phyloP scores from a whole-genome alignment of 2,329 filamentous ascomycete genomes.

The Aspergillus quadricinctus region DNA sequence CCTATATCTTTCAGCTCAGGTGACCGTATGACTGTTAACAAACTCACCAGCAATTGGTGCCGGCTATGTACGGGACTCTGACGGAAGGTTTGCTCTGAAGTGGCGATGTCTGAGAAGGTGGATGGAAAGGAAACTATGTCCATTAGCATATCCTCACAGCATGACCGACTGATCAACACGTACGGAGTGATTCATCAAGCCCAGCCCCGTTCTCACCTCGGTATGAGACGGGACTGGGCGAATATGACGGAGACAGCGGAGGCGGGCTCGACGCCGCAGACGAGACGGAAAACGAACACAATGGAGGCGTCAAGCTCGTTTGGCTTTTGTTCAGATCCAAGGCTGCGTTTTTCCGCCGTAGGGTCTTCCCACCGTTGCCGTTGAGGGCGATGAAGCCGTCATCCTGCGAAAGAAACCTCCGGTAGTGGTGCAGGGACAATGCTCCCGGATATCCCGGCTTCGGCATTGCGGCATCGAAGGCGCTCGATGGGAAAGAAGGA shows the following conservation, averaged over 20 bases:
- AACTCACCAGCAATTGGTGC: conserved; percentile 15
- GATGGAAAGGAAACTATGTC: conserved; percentile 10
- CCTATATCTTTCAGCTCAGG: conserved; percentile 14
- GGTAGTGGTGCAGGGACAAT: conserved; percentile 34
- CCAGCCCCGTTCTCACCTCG: conserved; percentile 28
- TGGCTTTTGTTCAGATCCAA: conserved; percentile 27
- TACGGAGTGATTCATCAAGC: conserved; percentile 19
- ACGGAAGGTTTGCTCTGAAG: neutral
- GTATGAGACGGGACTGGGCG: conserved; percentile 27
- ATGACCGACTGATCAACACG: conserved; percentile 4
- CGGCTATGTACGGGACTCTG: conserved; percentile 6
- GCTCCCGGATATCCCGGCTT: conserved; percentile 15
- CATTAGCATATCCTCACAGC: neutral
- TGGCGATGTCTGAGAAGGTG: conserved; percentile 3
- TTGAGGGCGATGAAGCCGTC: conserved; percentile 22
- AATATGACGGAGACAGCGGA: conserved; percentile 35
- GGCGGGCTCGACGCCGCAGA: conserved; percentile 32
- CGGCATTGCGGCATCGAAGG: neutral
- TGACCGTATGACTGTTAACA: neutral
- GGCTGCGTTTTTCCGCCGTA: conserved; percentile 32
- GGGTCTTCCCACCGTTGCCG: conserved; percentile 22
- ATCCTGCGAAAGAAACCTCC: conserved; percentile 29
- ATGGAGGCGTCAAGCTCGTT: conserved; percentile 10
- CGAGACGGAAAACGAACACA: conserved; percentile 23
- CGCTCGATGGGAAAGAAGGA: neutral